Base-by-base conservation (phyloP, 2,329 filamentous ascomycete genomes). In the Thelonectria discophora region DNA sequence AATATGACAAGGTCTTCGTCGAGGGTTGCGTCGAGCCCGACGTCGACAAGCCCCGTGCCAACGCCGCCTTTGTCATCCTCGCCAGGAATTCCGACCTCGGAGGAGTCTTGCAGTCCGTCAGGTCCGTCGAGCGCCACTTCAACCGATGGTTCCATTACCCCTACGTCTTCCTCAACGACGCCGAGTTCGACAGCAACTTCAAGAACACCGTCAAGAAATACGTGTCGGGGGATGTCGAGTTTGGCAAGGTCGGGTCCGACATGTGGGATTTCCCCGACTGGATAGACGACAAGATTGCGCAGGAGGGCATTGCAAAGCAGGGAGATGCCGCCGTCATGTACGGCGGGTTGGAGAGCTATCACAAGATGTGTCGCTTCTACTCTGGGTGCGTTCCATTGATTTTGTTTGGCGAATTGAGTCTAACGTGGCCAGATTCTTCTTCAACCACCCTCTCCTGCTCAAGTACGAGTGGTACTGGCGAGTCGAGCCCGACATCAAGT, bases 401-500 rank as follows among this genome's bases (percentile, higher is more conserved):
- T 42, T 43, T 40, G 11, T 34, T 24, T 27, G 60, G 37, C 11
- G 53, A 45, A 24, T 18, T 21, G 1, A 32, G 54, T 74, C 76
- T 68, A 76, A 63, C 9, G 9, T 2, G 15, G 40, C 9, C 65
- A 86, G 93, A 45, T 95, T 96, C 80, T 99, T 99, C 81, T 99
- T 95, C 84, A 97, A 97, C 78, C 95, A 99, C 76, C 91, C 94
- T 66, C 86, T 98, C 34, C 86, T 99, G 47, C 87, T 91, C 75
- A 98, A 98, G 79, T 99, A 98, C 80, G 93, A 98, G 75, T 99
- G 95, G 95, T 99, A 99, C 83, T 99, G 95, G 95, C 93, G 95
- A 66, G 83, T 99, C 71, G 95, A 99, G 84, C 95, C 95, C 67
- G 95, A 99, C 80, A 98, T 99, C 86, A 97, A 94, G 81, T 99